Conservation (phyloP, 305 asterid species). For the Nicotiana rustica region DNA sequence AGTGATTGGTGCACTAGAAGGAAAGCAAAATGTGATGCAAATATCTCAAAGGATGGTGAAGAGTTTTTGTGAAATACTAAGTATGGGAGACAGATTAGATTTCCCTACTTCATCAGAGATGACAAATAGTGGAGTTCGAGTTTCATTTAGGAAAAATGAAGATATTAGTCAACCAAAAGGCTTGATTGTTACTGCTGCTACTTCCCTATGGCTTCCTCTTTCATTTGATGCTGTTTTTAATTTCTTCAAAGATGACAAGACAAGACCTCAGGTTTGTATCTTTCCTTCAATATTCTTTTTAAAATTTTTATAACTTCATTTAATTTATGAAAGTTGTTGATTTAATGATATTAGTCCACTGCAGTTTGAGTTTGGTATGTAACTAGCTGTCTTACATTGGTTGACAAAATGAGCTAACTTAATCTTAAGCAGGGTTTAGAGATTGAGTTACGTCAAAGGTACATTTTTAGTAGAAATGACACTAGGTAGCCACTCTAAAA, state of each 20-base stretch:
- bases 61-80: slow-evolving; percentile 54
- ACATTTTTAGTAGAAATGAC: no score
- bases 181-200: slow-evolving; percentile 55
- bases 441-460: no score
- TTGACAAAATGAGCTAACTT: no score
- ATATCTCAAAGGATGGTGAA: slow-evolving; percentile 76
- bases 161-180: slow-evolving; percentile 55
- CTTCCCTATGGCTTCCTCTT: slow-evolving; percentile 72
- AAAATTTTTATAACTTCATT: slow-evolving; percentile 37
- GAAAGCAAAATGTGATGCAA: slow-evolving; percentile 55
- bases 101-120: slow-evolving; percentile 48
- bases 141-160: slow-evolving; percentile 50
- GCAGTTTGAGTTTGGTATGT: background rate
- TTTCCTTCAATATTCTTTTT: background rate
- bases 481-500: no score
- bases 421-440: no score
- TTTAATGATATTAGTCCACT: background rate
- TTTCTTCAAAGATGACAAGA: slow-evolving; percentile 62
- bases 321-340: background rate
- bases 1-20: slow-evolving; percentile 58
- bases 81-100: slow-evolving; percentile 56
- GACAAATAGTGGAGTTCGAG: slow-evolving; percentile 52
- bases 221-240: slow-evolving; percentile 53
- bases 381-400: background rate
- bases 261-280: slow-evolving; percentile 57